Conservation (phyloP, 2,329 filamentous ascomycete species). For the Blumeria graminis region DNA sequence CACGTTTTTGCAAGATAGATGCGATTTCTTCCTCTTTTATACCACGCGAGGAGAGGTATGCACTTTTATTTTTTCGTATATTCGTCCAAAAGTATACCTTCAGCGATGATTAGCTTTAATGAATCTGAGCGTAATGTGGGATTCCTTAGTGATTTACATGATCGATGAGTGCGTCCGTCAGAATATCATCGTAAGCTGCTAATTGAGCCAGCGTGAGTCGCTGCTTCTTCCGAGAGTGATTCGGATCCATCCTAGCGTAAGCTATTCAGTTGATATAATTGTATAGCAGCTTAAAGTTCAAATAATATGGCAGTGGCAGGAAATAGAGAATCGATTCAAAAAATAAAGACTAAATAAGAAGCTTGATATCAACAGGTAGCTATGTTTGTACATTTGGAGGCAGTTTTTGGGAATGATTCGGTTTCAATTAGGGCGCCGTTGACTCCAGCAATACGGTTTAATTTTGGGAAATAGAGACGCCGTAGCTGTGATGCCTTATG, state of each 20-base stretch:
- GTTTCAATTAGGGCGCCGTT: too few relatives aligned
- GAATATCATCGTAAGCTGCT: conserved; percentile 79
- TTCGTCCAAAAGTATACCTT: conserved; percentile 92
- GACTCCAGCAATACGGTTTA: too few relatives aligned
- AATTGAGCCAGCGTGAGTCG: conserved; percentile 69
- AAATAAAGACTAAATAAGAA: too few relatives aligned
- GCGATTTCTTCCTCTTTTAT: conserved; percentile 36
- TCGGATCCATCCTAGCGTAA: conserved; percentile 18
- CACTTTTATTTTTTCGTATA: conserved; percentile 79
- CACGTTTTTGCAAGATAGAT: conserved; percentile 35
- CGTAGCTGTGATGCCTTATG: too few relatives aligned
- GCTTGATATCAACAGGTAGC: too few relatives aligned
- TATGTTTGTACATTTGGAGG: too few relatives aligned
- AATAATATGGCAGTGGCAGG: too few relatives aligned
- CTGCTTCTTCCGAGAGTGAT: conserved; percentile 32
- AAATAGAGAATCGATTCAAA: too few relatives aligned
- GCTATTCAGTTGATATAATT: background rate
- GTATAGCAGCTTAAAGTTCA: too few relatives aligned
- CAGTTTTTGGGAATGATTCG: too few relatives aligned
- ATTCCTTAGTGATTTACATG: conserved; percentile 38
- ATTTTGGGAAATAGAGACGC: too few relatives aligned
- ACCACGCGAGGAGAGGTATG: conserved; percentile 65
- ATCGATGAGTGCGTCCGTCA: conserved; percentile 87
- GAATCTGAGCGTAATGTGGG: background rate
- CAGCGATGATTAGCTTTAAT: background rate